Percentiles rank a stretch among this genome's conserved stretches.
Conservation (phyloP, 2,329 filamentous ascomycete species). For the Colletotrichum australisinense region DNA sequence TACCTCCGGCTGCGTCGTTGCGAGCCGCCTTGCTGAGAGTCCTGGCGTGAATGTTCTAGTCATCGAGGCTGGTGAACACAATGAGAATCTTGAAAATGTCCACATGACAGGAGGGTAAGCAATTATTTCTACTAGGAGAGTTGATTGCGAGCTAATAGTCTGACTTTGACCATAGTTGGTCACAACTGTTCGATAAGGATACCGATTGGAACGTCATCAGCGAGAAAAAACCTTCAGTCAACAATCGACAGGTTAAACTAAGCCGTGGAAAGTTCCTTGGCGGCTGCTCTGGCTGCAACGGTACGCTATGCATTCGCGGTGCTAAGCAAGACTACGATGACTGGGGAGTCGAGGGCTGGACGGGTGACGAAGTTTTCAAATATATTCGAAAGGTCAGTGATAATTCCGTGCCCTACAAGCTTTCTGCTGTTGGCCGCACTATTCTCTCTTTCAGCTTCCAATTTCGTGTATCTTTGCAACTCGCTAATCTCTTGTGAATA, state of each 20-base stretch:
- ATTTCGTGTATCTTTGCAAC: too few species aligned
- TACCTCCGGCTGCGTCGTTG: conserved; percentile 51
- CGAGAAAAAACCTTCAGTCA: conserved; percentile 50
- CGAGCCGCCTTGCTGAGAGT: conserved; percentile 50
- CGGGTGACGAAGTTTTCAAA: conserved; percentile 65
- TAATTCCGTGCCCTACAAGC: too few species aligned
- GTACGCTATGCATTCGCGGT: conserved; percentile 61
- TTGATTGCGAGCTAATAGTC: not conserved
- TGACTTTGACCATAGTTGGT: not conserved
- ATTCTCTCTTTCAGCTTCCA: too few species aligned
- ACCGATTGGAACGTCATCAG: conserved; percentile 64
- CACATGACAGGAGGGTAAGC: conserved; percentile 61
- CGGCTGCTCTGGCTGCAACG: conserved; percentile 61
- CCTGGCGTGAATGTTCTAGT: conserved; percentile 45
- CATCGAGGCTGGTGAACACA: conserved; percentile 52
- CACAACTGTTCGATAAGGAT: conserved; percentile 48
- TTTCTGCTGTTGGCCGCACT: not conserved
- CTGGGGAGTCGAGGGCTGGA: conserved; percentile 66
- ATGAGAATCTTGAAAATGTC: conserved; percentile 58
- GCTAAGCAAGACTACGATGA: conserved; percentile 63
- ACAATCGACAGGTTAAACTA: conserved; percentile 57
- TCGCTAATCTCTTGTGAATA: not conserved
- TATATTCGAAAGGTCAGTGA: conserved; percentile 64
- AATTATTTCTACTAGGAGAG: not conserved
- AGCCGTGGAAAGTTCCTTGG: conserved; percentile 62